Base-by-base conservation (phyloP, 2,329 filamentous ascomycete genomes). In the Epichloe sp. region DNA sequence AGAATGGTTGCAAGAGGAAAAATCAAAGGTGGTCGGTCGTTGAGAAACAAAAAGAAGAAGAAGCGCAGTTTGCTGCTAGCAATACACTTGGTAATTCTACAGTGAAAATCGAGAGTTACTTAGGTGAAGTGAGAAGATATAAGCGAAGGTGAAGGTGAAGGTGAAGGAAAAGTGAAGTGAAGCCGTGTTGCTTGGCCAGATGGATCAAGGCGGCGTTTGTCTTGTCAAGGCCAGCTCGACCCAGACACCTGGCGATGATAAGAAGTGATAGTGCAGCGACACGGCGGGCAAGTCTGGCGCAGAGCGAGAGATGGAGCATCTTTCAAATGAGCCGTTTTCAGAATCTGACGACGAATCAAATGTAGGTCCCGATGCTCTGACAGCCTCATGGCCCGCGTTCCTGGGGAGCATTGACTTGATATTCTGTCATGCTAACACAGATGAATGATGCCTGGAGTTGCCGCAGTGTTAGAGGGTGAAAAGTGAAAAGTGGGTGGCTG, bases 241-340 rank as follows among this genome's bases (percentile, higher is more conserved):
- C 42, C 53, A 57, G 61, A 62, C 62, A 60, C 62, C 51, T 44
- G 53, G 23, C 35, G 19, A 40, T 51, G 60, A 62, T 62, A 63
- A 59, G 15, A 51, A 44, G 12, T 56, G 62, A 56, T 63, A 64
- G 55, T 23, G 52, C 44, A 21, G 14, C 0, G 14, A 15, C 11
- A 8, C 4, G 3, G 41, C 21, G 36, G 5, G 10, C 10, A 14
- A 0, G 49, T 8, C 12, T n/a, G 37, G 7, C 26, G 14, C 36
- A 11, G 19, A 21, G 10, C 17, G 36, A 23, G 17, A 3, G 23
- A n/a, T 19, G 15, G 2, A 5, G 5, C 2, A 8, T 8, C 3
- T n/a, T 19, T 11, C 19, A 10, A 41, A 3, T 31, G 6, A 17
- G 19, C 3, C 12, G 14, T 44, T 19, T 26, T 14, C 7, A 0